These are phyloP conservation scores for Orbilia blumenaviensis DNA, from an alignment of 2,329 filamentous ascomycete species.

Conservation along the genomic window DNA sequence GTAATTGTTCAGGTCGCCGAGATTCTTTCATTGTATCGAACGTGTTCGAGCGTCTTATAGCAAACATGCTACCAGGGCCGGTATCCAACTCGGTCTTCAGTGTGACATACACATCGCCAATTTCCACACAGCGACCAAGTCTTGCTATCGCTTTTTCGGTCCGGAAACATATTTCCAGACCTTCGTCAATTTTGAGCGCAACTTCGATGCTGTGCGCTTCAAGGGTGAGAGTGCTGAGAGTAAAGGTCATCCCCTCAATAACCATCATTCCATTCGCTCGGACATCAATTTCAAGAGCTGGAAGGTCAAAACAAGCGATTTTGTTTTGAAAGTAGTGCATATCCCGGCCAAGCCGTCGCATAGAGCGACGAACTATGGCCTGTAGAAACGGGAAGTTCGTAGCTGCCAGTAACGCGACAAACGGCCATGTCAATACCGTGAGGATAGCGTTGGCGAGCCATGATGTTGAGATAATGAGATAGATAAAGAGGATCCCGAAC, in stretches of 20 bases:
- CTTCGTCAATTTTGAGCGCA: constrained; percentile 66
- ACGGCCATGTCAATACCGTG: constrained; percentile 24
- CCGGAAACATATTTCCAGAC: constrained; percentile 67
- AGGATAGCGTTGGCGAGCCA: constrained; percentile 40
- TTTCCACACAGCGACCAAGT: constrained; percentile 65
- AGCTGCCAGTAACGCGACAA: constrained; percentile 30
- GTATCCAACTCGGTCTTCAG: constrained; percentile 62
- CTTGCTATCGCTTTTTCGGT: constrained; percentile 65
- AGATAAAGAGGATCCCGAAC: constrained; percentile 9
- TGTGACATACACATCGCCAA: constrained; percentile 67
- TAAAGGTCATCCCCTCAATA: constrained; percentile 66
- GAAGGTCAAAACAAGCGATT: constrained; percentile 56
- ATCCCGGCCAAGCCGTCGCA: constrained; percentile 31
- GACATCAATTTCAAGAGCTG: constrained; percentile 67
- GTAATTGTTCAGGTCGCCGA: constrained; percentile 61
- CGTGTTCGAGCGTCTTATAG: constrained; percentile 55
- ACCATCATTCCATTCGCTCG: constrained; percentile 67
- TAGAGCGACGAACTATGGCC: constrained; percentile 12
- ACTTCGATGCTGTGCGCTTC: constrained; percentile 67
- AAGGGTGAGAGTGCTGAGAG: constrained; percentile 65
- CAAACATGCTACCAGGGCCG: constrained; percentile 57
- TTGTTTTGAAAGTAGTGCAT: constrained; percentile 52
- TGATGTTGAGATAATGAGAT: constrained; percentile 44
- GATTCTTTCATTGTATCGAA: constrained; percentile 60
- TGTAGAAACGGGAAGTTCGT: constrained; percentile 34